phyloP scores from a whole-genome alignment of 768 basidiomycete genomes.

The Auriscalpium microsporum region DNA sequence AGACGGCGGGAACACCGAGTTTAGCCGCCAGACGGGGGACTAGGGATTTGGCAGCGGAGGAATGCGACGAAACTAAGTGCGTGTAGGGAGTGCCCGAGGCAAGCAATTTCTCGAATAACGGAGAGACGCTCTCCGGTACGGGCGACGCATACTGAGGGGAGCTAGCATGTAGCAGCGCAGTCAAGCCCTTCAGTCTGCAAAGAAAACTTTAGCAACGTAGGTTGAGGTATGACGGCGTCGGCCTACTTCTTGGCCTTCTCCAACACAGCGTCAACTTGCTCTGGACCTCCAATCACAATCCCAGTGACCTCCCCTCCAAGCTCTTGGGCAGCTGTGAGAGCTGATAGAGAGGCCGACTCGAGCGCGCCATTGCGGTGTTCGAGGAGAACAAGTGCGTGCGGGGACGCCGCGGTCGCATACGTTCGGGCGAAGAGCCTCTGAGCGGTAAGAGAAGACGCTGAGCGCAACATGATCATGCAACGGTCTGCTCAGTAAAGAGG shows the following conservation, averaged over 20 bases:
- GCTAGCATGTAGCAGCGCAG: constrained; percentile 57
- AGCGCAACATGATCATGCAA: constrained; percentile 9
- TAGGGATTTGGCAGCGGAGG: constrained; percentile 86
- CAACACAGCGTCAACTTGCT: constrained; percentile 56
- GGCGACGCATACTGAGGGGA: constrained; percentile 61
- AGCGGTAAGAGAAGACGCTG: not conserved
- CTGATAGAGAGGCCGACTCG: constrained; percentile 80
- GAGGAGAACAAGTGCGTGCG: constrained; percentile 79
- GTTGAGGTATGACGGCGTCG: not conserved
- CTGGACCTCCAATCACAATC: constrained; percentile 60
- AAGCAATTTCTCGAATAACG: constrained; percentile 71
- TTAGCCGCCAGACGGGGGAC: constrained; percentile 87
- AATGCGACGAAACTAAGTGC: constrained; percentile 88
- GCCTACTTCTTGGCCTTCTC: constrained; percentile 75
- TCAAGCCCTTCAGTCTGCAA: constrained; percentile 58
- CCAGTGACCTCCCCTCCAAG: constrained; percentile 84
- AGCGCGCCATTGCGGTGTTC: constrained; percentile 80
- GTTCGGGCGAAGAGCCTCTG: constrained; percentile 23
- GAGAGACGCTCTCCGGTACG: constrained; percentile 73
- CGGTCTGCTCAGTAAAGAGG: not conserved
- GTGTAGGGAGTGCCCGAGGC: constrained; percentile 61
- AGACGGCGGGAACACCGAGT: constrained; percentile 85
- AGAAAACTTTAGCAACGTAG: not conserved
- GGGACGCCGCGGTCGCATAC: constrained; percentile 53
- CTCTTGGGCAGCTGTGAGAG: constrained; percentile 81